Conservation (phyloP, 1,284 basidiomycete genomes). For the Fomitopsis betulina region DNA sequence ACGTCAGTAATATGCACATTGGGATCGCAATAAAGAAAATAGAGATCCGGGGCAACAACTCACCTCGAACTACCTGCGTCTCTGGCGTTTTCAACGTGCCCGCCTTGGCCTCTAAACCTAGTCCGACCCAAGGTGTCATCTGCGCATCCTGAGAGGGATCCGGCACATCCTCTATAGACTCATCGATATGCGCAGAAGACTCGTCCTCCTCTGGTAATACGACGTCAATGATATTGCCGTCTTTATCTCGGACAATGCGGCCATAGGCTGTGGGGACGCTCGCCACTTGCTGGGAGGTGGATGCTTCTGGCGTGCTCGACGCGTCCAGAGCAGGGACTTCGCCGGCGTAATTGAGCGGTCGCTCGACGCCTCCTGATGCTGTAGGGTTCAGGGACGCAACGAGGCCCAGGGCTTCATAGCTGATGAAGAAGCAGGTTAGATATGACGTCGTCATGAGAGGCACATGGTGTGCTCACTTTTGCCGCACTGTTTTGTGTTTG, state of each 20-base stretch:
- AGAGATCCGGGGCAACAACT: slow-evolving; percentile 13
- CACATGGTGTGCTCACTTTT: slow-evolving; percentile 64
- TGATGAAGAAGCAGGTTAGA: slow-evolving; percentile 28
- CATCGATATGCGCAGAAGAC: slow-evolving; percentile 22
- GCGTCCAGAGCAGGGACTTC: slow-evolving; percentile 4
- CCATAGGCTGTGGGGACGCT: slow-evolving; percentile 72
- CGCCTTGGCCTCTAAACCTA: slow-evolving; percentile 22
- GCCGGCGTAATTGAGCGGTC: slow-evolving; percentile 9
- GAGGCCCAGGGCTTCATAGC: slow-evolving; percentile 79
- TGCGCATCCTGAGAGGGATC: slow-evolving; percentile 24
- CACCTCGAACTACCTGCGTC: slow-evolving; percentile 31
- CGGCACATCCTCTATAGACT: slow-evolving; percentile 24
- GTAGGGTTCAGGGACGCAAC: slow-evolving; percentile 62
- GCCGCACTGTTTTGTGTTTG: slow-evolving; percentile 82
- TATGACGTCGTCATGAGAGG: slow-evolving; percentile 7
- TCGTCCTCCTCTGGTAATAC: slow-evolving; percentile 65
- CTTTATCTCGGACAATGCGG: slow-evolving; percentile 79
- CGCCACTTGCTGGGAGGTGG: slow-evolving; percentile 5
- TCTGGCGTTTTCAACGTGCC: slow-evolving; percentile 10
- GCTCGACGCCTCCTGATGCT: slow-evolving; percentile 57
- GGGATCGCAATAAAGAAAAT: slow-evolving; percentile 1
- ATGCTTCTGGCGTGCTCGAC: slow-evolving; percentile 13
- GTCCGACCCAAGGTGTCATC: slow-evolving; percentile 29
- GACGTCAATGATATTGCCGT: slow-evolving; percentile 77
- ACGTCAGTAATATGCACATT: slow-evolving; percentile 4